A percentile compares a stretch with the other conserved stretches of the same genome.
Conservation (phyloP, 495 filamentous ascomycete species). For the Lindgomyces ingoldianus region DNA sequence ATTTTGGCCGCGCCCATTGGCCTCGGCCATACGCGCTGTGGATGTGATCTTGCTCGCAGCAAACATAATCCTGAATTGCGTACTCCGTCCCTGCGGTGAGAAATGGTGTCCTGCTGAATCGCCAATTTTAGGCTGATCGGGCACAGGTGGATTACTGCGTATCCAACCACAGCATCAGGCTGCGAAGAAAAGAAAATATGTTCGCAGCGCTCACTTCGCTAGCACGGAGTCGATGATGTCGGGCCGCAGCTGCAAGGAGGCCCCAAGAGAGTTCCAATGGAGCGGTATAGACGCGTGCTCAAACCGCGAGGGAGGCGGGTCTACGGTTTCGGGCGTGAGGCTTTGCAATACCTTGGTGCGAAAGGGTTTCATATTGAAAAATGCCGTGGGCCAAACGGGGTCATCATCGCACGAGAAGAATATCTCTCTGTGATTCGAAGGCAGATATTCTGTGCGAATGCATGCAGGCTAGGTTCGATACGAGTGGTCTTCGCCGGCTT, state of each 20-base stretch:
- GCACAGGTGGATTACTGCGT: background rate
- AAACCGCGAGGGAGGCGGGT: constrained; percentile 19
- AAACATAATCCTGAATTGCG: constrained; percentile 21
- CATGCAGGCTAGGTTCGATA: background rate
- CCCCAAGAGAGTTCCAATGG: background rate
- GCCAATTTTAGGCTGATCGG: constrained; percentile 26
- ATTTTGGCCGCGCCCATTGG: constrained; percentile 20
- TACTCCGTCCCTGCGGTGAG: background rate
- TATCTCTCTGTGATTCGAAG: constrained; percentile 17
- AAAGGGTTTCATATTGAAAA: background rate
- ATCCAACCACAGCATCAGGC: constrained; percentile 11
- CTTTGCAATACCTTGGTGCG: background rate
- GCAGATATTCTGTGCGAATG: constrained; percentile 12
- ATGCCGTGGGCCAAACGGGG: background rate
- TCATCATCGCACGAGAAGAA: background rate
- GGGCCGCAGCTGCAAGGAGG: background rate
- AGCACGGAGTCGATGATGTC: background rate
- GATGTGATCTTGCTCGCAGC: constrained; percentile 35
- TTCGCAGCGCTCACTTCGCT: constrained; percentile 23
- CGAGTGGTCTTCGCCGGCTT: constrained; percentile 7
- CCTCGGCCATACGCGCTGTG: constrained; percentile 24
- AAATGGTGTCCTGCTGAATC: background rate
- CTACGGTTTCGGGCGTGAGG: constrained; percentile 8
- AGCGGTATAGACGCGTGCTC: constrained; percentile 30
- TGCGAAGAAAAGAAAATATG: constrained; percentile 21